Conservation (phyloP, 306 rosid genomes). For the Morella rubra region DNA sequence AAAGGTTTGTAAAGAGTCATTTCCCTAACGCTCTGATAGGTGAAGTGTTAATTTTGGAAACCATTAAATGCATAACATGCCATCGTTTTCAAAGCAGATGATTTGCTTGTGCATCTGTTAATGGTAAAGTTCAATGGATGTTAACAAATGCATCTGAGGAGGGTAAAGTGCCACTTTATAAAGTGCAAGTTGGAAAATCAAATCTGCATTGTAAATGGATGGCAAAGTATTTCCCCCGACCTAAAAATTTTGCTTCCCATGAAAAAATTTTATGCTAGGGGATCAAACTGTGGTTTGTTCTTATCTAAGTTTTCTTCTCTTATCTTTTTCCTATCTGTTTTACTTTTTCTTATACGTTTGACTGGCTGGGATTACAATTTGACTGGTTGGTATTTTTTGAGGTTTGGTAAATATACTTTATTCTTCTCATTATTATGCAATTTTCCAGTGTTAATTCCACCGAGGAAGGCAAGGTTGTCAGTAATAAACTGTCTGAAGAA, state of each 20-base stretch:
- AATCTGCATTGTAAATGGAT: no score
- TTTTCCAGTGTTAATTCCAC: slow-evolving; percentile 59
- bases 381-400: slow-evolving; percentile 23
- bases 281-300: background rate
- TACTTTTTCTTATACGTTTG: background rate
- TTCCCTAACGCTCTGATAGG: background rate
- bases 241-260: no score
- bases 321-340: no score
- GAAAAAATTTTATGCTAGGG: background rate
- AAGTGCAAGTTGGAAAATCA: background rate
- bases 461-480: slow-evolving; percentile 54
- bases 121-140: background rate
- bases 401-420: slow-evolving; percentile 10
- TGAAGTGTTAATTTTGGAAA: no score
- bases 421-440: slow-evolving; percentile 3
- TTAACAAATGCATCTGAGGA: background rate
- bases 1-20: no score
- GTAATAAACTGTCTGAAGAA: slow-evolving; percentile 60
- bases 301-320: background rate
- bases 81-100: background rate
- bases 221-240: no score
- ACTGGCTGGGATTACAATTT: slow-evolving; percentile 5
- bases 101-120: no score
- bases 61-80: background rate
- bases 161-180: background rate